Percentiles rank a stretch among this genome's conserved stretches.
These are phyloP conservation scores for Calonectria multiphialidica DNA, from an alignment of 2,329 filamentous ascomycete genomes.

Conservation along the genomic window DNA sequence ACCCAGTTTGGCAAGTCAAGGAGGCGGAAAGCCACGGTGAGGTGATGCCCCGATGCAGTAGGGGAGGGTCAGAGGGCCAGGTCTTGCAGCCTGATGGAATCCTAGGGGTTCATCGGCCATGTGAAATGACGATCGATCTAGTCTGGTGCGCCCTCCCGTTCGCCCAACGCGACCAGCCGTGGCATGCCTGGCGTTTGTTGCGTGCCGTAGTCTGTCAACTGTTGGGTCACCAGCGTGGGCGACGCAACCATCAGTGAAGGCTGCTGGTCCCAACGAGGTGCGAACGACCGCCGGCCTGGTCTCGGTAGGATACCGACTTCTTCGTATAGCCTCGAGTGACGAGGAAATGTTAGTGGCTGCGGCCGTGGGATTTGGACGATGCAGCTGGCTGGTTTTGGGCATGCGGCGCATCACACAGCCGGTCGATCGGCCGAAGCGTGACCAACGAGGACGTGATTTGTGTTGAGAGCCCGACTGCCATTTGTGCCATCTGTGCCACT, in stretches of 20 bases:
- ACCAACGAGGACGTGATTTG: conserved; percentile 3
- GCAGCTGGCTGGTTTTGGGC: conserved; percentile 13
- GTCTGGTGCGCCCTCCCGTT: conserved; percentile 14
- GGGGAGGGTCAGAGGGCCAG: conserved; percentile 9
- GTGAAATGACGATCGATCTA: conserved; percentile 22
- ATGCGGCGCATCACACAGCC: conserved; percentile 8
- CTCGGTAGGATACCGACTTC: not conserved
- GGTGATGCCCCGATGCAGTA: not conserved
- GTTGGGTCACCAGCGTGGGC: conserved; percentile 12
- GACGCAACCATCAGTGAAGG: not conserved
- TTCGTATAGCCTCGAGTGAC: conserved; percentile 9
- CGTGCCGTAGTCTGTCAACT: conserved; percentile 6
- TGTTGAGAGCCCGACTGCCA: not conserved
- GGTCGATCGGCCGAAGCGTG: conserved; percentile 27
- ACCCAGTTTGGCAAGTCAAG: conserved; percentile 14
- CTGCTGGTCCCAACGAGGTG: not conserved
- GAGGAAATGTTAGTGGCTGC: conserved; percentile 3
- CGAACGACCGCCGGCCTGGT: not conserved
- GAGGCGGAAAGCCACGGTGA: not conserved
- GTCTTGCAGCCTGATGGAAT: conserved; percentile 9
- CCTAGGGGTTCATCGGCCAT: conserved; percentile 15
- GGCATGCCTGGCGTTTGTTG: conserved; percentile 1
- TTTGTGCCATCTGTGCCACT: not conserved
- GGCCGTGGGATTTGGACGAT: conserved; percentile 9
- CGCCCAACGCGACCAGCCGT: conserved; percentile 4